These are phyloP conservation scores for Primulina eburnea DNA, from an alignment of 257 asterid species.

Conservation along the genomic window DNA sequence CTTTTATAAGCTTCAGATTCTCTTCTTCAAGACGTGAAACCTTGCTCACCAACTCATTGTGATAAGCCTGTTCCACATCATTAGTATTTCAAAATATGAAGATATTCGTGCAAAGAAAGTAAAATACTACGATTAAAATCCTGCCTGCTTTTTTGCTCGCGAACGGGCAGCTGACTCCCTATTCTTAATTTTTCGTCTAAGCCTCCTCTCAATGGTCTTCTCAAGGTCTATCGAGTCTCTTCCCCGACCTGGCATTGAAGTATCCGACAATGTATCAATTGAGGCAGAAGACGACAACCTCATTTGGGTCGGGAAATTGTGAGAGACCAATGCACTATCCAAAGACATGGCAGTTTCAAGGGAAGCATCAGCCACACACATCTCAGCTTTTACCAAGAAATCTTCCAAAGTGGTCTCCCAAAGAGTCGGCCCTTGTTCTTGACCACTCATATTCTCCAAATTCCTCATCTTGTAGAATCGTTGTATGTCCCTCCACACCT, in stretches of 20 bases:
- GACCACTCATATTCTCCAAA: slow-evolving; percentile 31
- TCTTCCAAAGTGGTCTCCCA: slow-evolving; percentile 82
- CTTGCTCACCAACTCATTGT: slow-evolving; percentile 77
- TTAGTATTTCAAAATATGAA: no score
- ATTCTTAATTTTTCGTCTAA: slow-evolving; percentile 75
- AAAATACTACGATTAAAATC: slow-evolving; percentile 19
- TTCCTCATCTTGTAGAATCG: slow-evolving; percentile 43
- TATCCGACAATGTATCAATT: slow-evolving; percentile 53
- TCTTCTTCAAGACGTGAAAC: slow-evolving; percentile 79
- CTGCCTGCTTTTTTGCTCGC: slow-evolving; percentile 88
- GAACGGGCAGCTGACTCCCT: slow-evolving; percentile 97
- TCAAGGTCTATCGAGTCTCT: slow-evolving; percentile 53
- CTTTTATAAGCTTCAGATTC: slow-evolving; percentile 62
- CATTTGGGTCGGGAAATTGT: slow-evolving; percentile 38
- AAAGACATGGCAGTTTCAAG: slow-evolving; percentile 55
- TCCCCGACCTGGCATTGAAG: slow-evolving; percentile 29
- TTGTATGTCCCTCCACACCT: slow-evolving; percentile 72
- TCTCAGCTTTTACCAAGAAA: slow-evolving; percentile 74
- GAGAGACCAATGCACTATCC: slow-evolving; percentile 48
- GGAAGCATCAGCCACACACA: slow-evolving; percentile 50
- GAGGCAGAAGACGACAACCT: slow-evolving; percentile 66
- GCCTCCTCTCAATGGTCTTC: slow-evolving; percentile 70
- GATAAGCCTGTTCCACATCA: slow-evolving; percentile 62
- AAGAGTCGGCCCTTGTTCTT: slow-evolving; percentile 45
- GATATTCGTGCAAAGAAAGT: background rate